A percentile compares a stretch with the other conserved stretches of the same genome.
These are phyloP conservation scores for Nakaseomyces nivariensis DNA, from an alignment of 1,139 yeast species.

Conservation along the genomic window DNA sequence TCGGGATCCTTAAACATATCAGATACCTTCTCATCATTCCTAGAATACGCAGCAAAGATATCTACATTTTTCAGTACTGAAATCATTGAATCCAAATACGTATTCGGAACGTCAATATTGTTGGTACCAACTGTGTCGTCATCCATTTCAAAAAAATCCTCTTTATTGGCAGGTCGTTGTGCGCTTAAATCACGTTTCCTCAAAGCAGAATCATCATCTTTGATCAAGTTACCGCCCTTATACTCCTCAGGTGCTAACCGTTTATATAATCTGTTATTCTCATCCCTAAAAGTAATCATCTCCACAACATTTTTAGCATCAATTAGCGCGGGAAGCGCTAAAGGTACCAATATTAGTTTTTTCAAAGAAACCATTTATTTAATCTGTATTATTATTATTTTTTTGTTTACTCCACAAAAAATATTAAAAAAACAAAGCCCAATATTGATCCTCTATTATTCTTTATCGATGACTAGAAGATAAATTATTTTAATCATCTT, in stretches of 20 bases:
- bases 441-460: too few species aligned
- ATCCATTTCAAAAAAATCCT: slow-evolving; percentile 4
- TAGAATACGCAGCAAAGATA: slow-evolving; percentile 17
- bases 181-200: slow-evolving; percentile 6
- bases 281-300: slow-evolving; percentile 6
- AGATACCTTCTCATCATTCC: slow-evolving; percentile 15
- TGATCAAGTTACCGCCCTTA: not conserved
- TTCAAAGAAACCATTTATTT: not conserved
- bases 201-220: not conserved
- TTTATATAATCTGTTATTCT: slow-evolving; percentile 8
- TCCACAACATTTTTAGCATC: slow-evolving; percentile 8
- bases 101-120: slow-evolving; percentile 2
- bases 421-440: too few species aligned
- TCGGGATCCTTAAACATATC: slow-evolving; percentile 11
- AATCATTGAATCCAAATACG: slow-evolving; percentile 15
- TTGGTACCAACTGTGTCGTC: not conserved
- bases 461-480: too few species aligned
- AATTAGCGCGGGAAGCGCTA: not conserved
- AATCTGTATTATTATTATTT: not conserved
- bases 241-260: slow-evolving; percentile 7
- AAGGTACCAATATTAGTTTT: not conserved
- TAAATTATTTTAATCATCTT: too few species aligned
- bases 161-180: slow-evolving; percentile 5
- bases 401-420: not conserved
- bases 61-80: slow-evolving; percentile 14